These are phyloP conservation scores for Trametes pubescens DNA, from an alignment of 1,284 basidiomycete species.

Conservation along the genomic window DNA sequence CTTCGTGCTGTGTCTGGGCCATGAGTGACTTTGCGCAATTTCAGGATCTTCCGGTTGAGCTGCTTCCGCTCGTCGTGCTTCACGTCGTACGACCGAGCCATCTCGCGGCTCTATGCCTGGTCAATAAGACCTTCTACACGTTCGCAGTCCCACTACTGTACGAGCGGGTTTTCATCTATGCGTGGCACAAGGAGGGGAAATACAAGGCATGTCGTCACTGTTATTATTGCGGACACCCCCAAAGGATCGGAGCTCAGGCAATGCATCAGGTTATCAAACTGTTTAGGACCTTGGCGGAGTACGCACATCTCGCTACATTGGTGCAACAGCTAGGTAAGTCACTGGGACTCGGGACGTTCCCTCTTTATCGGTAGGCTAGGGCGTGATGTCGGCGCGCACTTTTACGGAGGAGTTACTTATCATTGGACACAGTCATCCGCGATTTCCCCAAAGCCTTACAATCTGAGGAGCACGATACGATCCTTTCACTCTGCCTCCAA, in stretches of 20 bases:
- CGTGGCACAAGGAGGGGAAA: conserved; percentile 73
- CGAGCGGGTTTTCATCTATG: conserved; percentile 61
- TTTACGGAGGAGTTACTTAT: neutral
- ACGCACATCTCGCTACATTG: conserved; percentile 58
- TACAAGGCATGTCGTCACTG: conserved; percentile 59
- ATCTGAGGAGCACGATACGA: conserved; percentile 40
- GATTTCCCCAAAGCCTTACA: conserved; percentile 66
- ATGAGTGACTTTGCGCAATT: conserved; percentile 21
- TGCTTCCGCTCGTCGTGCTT: conserved; percentile 61
- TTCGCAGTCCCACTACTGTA: conserved; percentile 63
- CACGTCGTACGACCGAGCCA: conserved; percentile 60
- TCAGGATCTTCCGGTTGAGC: conserved; percentile 60
- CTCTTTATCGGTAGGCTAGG: neutral
- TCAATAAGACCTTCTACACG: conserved; percentile 59
- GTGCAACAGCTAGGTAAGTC: conserved; percentile 63
- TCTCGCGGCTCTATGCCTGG: conserved; percentile 58
- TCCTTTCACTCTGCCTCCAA: conserved; percentile 50
- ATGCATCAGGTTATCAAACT: conserved; percentile 55
- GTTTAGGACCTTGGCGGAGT: conserved; percentile 58
- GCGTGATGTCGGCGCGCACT: neutral
- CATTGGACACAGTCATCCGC: conserved; percentile 58
- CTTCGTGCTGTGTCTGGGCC: neutral
- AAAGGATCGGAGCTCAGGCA: neutral
- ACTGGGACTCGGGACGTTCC: neutral
- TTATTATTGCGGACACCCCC: neutral